phyloP scores from a whole-genome alignment of 768 basidiomycete genomes.

The Hericium erinaceus region DNA sequence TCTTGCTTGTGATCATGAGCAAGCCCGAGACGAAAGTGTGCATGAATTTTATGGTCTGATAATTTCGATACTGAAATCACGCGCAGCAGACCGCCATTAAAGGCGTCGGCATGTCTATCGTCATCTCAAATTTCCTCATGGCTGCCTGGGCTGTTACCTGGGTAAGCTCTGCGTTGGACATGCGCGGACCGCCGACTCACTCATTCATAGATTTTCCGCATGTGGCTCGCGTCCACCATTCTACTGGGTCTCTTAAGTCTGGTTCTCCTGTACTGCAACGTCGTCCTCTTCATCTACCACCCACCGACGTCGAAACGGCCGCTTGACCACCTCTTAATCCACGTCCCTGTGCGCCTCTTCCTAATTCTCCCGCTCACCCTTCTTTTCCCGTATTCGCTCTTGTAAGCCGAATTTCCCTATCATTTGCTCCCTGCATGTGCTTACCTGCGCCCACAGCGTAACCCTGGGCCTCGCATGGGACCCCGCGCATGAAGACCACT shows the following conservation, averaged over 20 bases:
- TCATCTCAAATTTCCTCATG: slow-evolving; percentile 73
- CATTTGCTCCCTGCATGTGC: slow-evolving; percentile 35
- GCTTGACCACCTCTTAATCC: slow-evolving; percentile 74
- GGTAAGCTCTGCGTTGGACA: slow-evolving; percentile 29
- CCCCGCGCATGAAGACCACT: slow-evolving; percentile 44
- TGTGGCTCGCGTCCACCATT: slow-evolving; percentile 70
- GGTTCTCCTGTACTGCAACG: slow-evolving; percentile 69
- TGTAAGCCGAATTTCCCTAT: slow-evolving; percentile 25
- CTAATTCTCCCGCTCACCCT: slow-evolving; percentile 40
- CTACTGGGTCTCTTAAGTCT: slow-evolving; percentile 62
- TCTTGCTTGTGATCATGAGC: slow-evolving; percentile 60
- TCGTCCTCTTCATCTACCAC: slow-evolving; percentile 69
- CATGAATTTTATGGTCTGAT: too few relatives aligned
- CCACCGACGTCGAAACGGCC: slow-evolving; percentile 47
- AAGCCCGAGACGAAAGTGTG: slow-evolving; percentile 76
- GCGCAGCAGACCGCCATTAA: slow-evolving; percentile 55
- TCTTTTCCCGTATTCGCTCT: slow-evolving; percentile 54
- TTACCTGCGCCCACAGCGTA: slow-evolving; percentile 36
- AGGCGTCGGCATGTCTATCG: slow-evolving; percentile 72
- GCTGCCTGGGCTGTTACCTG: slow-evolving; percentile 74
- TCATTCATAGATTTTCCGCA: slow-evolving; percentile 38
- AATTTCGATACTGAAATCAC: not conserved
- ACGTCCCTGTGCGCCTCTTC: slow-evolving; percentile 77
- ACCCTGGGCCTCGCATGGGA: slow-evolving; percentile 56
- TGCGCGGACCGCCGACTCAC: not conserved